These are phyloP conservation scores for Pythium apleroticum DNA, from an alignment of 352 stramenopile genomes.

Conservation along the genomic window DNA sequence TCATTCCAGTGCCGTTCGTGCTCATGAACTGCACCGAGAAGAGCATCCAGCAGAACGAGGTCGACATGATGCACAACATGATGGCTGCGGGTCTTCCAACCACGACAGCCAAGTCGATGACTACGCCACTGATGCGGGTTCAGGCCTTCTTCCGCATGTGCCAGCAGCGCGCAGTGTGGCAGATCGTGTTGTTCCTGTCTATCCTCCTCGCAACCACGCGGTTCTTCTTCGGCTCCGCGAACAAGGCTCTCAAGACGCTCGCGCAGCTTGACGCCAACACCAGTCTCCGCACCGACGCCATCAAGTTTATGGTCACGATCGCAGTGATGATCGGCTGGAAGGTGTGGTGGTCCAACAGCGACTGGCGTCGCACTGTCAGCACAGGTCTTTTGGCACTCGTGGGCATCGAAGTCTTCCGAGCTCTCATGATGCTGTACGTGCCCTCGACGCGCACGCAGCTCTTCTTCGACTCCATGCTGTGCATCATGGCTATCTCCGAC, in stretches of 20 bases:
- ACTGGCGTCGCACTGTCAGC: constrained; percentile 34
- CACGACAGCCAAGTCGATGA: constrained; percentile 16
- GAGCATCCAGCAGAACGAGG: constrained; percentile 34
- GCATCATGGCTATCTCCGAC: constrained; percentile 54
- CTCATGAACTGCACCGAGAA: constrained; percentile 60
- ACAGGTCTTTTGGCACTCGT: constrained; percentile 41
- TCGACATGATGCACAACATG: constrained; percentile 28
- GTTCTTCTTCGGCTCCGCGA: constrained; percentile 57
- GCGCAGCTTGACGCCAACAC: constrained; percentile 40
- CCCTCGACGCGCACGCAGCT: constrained; percentile 29
- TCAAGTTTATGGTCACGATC: constrained; percentile 49
- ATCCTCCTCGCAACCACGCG: constrained; percentile 49
- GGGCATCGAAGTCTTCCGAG: constrained; percentile 47
- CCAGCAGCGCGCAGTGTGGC: constrained; percentile 73
- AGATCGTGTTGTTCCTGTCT: constrained; percentile 72
- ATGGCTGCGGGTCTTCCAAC: constrained; percentile 20
- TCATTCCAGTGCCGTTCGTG: constrained; percentile 64
- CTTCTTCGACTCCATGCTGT: constrained; percentile 54
- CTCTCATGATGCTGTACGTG: constrained; percentile 64
- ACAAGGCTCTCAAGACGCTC: constrained; percentile 38
- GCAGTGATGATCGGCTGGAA: constrained; percentile 57
- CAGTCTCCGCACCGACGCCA: constrained; percentile 45
- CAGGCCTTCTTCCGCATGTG: constrained; percentile 62
- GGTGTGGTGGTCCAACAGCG: constrained; percentile 39
- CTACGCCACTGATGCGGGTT: constrained; percentile 25